Percentiles rank a stretch among this genome's conserved stretches.
These are phyloP conservation scores for Neurospora sp. DNA, from an alignment of 2,329 filamentous ascomycete genomes.

Conservation along the genomic window DNA sequence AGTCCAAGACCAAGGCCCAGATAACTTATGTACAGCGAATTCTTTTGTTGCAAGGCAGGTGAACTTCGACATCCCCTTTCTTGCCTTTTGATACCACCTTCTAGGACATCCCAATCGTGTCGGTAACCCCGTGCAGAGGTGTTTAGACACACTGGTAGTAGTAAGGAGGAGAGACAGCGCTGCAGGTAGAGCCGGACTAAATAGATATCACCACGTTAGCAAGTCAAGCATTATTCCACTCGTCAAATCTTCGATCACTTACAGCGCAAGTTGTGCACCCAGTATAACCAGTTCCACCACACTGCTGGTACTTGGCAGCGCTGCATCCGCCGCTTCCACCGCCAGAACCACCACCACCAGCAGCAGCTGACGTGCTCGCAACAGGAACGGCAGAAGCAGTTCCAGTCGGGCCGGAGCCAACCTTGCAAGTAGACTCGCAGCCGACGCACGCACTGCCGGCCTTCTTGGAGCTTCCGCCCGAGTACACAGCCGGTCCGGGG, in stretches of 20 bases:
- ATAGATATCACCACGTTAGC: conserved; percentile 2
- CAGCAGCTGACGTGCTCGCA: background rate
- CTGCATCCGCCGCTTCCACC: conserved; percentile 19
- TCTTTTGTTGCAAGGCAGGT: background rate
- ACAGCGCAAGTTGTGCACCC: conserved; percentile 31
- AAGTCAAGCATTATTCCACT: background rate
- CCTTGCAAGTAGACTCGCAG: conserved; percentile 31
- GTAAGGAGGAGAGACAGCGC: conserved; percentile 27
- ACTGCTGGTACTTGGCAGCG: conserved; percentile 27
- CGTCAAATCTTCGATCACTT: conserved; percentile 9
- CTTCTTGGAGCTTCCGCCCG: conserved; percentile 29
- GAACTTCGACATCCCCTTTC: background rate
- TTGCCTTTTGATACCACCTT: background rate
- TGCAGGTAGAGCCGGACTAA: conserved; percentile 25
- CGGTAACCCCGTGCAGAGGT: background rate
- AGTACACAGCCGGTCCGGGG: conserved; percentile 32
- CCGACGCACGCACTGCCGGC: conserved; percentile 30
- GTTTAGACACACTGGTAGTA: conserved; percentile 28
- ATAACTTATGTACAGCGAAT: background rate
- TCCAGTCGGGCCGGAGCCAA: conserved; percentile 18
- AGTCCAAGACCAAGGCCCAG: background rate
- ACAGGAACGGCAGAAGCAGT: conserved; percentile 6
- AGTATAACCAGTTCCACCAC: conserved; percentile 30
- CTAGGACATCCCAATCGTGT: background rate
- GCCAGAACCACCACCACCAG: background rate